Base-by-base conservation (phyloP, 495 filamentous ascomycete genomes). In the Talaromyces liani region DNA sequence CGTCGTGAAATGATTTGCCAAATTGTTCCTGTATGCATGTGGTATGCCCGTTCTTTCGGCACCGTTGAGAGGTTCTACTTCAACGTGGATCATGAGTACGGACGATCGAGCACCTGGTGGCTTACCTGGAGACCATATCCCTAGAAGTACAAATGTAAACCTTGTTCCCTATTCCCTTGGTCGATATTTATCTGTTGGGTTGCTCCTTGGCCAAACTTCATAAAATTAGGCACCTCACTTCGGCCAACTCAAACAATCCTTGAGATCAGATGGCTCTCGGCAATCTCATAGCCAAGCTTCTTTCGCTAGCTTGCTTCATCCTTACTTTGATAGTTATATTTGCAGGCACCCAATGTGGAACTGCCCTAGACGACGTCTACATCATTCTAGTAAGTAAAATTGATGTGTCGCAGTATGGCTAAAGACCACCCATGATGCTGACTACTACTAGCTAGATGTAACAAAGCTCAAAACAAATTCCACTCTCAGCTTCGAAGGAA, bases 261-360 rank as follows among this genome's bases (percentile, higher is more conserved):
- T 25, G 34, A 18, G 4, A 47, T 33, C 9, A 49, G n/a, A 61
- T 61, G 58, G 58, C 58, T 8, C 5, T 61, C 12, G 14, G 36
- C 2, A 33, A 49, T 29, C 34, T 47, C 7, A 14, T 45, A 25
- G 22, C 36, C 36, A 45, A 39, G 36, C 39, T 61, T 24, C 22
- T 61, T 10, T 47, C 24, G 34, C 24, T 61, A 61, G n/a, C 16
- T 45, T 4, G 36, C 22, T 61, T 61, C 16, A 27, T 61, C 39
- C 6, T 47, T 22, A 49, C 10, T 61, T 10, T 61, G n/a, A 61
- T 45, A 47, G 22, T 61, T 6, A 61, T 61, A 22, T 61, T 61
- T 33, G 58, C 58, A 9, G 58, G 58, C 20, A 45, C 58, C 12
- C 58, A 61, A 61, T 61, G 58, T 27, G 58, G 58, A 5, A 39